Conservation (phyloP, 2,329 filamentous ascomycete genomes). For the Graphilbum sp. region DNA sequence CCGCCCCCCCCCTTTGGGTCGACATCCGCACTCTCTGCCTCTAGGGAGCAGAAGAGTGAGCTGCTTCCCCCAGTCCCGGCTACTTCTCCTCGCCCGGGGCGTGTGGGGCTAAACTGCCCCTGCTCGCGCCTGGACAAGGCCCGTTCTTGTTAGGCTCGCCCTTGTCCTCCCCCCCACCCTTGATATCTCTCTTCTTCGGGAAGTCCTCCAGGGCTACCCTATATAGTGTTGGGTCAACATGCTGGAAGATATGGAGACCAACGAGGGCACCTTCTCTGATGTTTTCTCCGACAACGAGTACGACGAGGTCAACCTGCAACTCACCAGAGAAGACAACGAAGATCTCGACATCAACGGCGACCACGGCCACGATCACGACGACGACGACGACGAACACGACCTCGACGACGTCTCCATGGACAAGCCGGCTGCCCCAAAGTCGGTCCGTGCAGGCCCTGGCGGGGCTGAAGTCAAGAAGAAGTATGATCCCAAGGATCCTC, state of each 20-base stretch:
- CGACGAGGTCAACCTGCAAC: constrained; percentile 28
- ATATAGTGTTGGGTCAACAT: constrained; percentile 40
- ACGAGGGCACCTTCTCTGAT: constrained; percentile 39
- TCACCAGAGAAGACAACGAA: constrained; percentile 17
- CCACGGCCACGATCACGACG: constrained; percentile 29
- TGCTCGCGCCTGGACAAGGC: too few relatives aligned
- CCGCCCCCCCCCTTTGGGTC: too few relatives aligned
- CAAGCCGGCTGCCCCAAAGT: constrained; percentile 33
- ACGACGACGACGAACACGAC: constrained; percentile 35
- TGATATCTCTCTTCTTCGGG: too few relatives aligned
- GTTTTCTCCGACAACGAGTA: constrained; percentile 43
- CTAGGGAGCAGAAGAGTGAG: too few relatives aligned
- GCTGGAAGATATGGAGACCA: constrained; percentile 36
- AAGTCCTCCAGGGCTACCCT: constrained; percentile 9
- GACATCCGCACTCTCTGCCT: too few relatives aligned
- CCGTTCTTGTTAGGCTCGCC: too few relatives aligned
- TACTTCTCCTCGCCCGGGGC: too few relatives aligned
- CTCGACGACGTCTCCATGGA: constrained; percentile 31
- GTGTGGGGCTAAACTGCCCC: too few relatives aligned
- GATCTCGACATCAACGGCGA: background rate
- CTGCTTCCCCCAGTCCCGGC: too few relatives aligned
- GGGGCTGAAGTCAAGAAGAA: constrained; percentile 44
- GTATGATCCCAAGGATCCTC: constrained; percentile 73
- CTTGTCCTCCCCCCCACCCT: too few relatives aligned
- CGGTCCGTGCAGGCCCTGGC: constrained; percentile 4